Conservation (phyloP, 768 basidiomycete genomes). For the Hygrocybe punicea region DNA sequence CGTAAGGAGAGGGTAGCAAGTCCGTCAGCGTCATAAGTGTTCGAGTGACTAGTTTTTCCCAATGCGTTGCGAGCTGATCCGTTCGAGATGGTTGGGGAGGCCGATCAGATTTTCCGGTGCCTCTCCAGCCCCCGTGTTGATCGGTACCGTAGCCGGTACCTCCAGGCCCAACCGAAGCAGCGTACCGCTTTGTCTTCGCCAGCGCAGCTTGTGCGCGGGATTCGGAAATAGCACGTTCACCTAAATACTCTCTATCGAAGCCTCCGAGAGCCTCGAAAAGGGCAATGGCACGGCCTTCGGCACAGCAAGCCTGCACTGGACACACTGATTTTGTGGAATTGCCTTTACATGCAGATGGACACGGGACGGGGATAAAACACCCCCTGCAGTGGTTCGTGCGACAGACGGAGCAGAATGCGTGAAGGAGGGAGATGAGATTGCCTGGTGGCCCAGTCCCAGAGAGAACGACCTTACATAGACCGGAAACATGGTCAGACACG, state of each 20-base stretch:
- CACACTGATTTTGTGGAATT: constrained; percentile 32
- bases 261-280: constrained; percentile 49
- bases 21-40: constrained; percentile 38
- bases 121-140: background rate
- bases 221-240: constrained; percentile 40
- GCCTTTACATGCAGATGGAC: constrained; percentile 44
- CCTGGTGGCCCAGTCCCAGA: constrained; percentile 25
- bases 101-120: background rate
- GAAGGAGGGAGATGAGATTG: constrained; percentile 36
- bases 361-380: constrained; percentile 41
- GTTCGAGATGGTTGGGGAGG: background rate
- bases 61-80: constrained; percentile 26
- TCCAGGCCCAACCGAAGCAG: constrained; percentile 45
- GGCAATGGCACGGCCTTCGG: constrained; percentile 48
- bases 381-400: constrained; percentile 47
- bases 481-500: too few species aligned
- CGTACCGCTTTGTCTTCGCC: constrained; percentile 20
- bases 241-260: constrained; percentile 46
- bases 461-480: constrained; percentile 31
- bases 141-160: constrained; percentile 49
- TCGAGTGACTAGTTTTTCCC: constrained; percentile 42
- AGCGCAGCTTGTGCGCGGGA: constrained; percentile 36
- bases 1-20: constrained; percentile 47
- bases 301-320: constrained; percentile 41
- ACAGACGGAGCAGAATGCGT: constrained; percentile 44